phyloP scores from a whole-genome alignment of 805 yeast genomes.

The Candida silvicultrix region DNA sequence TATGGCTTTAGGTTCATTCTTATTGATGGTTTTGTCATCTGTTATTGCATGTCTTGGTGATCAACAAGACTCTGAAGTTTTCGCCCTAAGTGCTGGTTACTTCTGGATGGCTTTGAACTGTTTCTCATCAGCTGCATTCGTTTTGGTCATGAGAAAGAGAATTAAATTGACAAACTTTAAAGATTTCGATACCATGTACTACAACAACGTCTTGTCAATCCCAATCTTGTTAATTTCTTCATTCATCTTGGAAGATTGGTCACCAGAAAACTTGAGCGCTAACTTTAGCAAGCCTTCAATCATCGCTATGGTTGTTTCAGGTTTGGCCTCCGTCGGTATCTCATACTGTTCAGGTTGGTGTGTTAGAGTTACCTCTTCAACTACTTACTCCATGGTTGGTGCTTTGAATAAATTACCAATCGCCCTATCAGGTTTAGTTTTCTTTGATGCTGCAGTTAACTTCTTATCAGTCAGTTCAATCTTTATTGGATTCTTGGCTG shows the following conservation, averaged over 20 bases:
- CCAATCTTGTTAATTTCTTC: slow-evolving; percentile 81
- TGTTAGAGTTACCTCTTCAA: slow-evolving; percentile 97
- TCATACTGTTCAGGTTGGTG: slow-evolving; percentile 99
- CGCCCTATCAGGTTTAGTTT: slow-evolving; percentile 89
- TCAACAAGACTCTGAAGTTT: slow-evolving; percentile 26
- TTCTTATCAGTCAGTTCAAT: slow-evolving; percentile 88
- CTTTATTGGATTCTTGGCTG: slow-evolving; percentile 90
- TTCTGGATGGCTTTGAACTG: slow-evolving; percentile 97
- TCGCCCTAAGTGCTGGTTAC: slow-evolving; percentile 66
- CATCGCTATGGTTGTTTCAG: slow-evolving; percentile 82
- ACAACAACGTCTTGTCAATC: slow-evolving; percentile 89
- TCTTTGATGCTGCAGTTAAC: slow-evolving; percentile 93
- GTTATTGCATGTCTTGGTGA: slow-evolving; percentile 94
- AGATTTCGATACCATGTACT: slow-evolving; percentile 97
- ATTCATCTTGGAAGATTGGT: slow-evolving; percentile 87
- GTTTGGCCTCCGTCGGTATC: slow-evolving; percentile 92
- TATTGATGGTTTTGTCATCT: slow-evolving; percentile 92
- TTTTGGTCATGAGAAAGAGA: slow-evolving; percentile 93
- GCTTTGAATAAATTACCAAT: slow-evolving; percentile 97
- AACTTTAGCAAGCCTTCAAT: slow-evolving; percentile 76
- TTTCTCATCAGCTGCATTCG: slow-evolving; percentile 89
- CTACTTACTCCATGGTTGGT: slow-evolving; percentile 99
- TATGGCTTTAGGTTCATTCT: slow-evolving; percentile 84
- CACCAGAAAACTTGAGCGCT: slow-evolving; percentile 59
- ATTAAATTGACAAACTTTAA: slow-evolving; percentile 94